These are phyloP conservation scores for Vitis riparia DNA, from an alignment of 164 flowering plant genomes.

Conservation along the genomic window DNA sequence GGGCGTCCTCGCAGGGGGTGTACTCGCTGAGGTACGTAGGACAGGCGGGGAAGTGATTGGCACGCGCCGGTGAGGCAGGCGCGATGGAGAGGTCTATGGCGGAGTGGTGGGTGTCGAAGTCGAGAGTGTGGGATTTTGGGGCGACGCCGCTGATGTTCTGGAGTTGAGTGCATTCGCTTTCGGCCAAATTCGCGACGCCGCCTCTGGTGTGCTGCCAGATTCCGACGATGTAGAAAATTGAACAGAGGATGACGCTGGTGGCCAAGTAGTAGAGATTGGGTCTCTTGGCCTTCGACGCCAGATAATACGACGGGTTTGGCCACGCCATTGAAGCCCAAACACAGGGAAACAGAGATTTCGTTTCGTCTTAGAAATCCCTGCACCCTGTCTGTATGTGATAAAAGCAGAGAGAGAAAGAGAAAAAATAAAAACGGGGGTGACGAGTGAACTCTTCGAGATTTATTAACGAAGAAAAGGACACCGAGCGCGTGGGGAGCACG, in stretches of 20 bases:
- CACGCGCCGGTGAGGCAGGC: conserved; percentile 20
- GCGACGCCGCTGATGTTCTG: conserved; percentile 4
- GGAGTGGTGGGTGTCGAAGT: conserved; percentile 66
- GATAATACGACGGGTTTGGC: not conserved
- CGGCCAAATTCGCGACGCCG: not conserved
- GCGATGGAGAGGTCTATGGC: conserved; percentile 22
- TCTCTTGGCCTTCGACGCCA: conserved; percentile 20
- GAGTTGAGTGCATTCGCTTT: not conserved
- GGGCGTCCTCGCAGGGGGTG: conserved; percentile 82
- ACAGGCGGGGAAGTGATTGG: conserved; percentile 49
- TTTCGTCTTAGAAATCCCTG: not conserved
- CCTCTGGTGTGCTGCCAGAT: conserved; percentile 37
- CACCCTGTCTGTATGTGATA: not conserved
- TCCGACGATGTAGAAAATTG: conserved; percentile 58
- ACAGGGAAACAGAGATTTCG: not conserved
- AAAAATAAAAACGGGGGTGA: not conserved
- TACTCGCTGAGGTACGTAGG: conserved; percentile 53
- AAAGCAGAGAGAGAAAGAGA: not conserved
- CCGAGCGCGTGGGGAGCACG: not conserved
- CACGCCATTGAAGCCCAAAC: conserved; percentile 5
- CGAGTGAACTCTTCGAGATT: conserved; percentile 10
- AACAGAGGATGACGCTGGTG: conserved; percentile 40
- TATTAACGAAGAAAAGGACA: not conserved
- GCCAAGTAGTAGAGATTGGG: conserved; percentile 36
- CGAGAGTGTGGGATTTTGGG: not conserved